phyloP scores from a whole-genome alignment of 306 rosid species.

The Hippophae tibetana region DNA sequence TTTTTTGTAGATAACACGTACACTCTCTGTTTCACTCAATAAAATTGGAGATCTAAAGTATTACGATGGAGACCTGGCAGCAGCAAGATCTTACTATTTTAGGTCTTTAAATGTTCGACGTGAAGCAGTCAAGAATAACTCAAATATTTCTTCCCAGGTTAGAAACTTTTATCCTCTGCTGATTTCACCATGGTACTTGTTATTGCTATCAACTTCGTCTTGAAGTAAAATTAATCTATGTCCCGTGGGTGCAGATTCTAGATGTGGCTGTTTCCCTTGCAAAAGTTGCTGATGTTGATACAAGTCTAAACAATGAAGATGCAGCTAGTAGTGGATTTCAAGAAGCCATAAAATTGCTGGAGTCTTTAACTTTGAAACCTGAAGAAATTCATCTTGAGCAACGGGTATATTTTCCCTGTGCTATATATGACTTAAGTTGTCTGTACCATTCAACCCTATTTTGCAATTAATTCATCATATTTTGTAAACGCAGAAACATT shows the following conservation, averaged over 20 bases:
- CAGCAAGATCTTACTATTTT: conserved; percentile 68
- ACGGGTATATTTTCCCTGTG: conserved; percentile 37
- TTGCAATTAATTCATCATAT: background rate
- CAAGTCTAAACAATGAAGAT: conserved; percentile 56
- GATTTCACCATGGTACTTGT: background rate
- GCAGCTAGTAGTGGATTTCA: conserved; percentile 52
- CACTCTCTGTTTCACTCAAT: conserved; percentile 91
- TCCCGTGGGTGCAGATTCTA: conserved; percentile 35
- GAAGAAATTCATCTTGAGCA: conserved; percentile 53
- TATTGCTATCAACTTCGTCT: too few species aligned
- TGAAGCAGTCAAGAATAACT: conserved; percentile 50
- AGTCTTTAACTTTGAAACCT: conserved; percentile 45
- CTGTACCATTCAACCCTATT: background rate
- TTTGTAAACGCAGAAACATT: conserved; percentile 38
- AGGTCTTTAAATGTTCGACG: conserved; percentile 78
- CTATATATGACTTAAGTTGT: conserved; percentile 1
- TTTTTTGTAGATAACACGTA: conserved; percentile 55
- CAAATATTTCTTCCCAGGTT: conserved; percentile 65
- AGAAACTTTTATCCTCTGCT: conserved; percentile 14
- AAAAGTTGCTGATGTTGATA: conserved; percentile 80
- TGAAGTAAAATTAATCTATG: background rate
- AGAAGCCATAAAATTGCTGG: conserved; percentile 74
- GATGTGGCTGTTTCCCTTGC: conserved; percentile 83
- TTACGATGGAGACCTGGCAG: conserved; percentile 68
- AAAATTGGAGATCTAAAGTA: conserved; percentile 30